These are phyloP conservation scores for Aaosphaeria pasadenensis DNA, from an alignment of 2,329 filamentous ascomycete species.

Conservation along the genomic window DNA sequence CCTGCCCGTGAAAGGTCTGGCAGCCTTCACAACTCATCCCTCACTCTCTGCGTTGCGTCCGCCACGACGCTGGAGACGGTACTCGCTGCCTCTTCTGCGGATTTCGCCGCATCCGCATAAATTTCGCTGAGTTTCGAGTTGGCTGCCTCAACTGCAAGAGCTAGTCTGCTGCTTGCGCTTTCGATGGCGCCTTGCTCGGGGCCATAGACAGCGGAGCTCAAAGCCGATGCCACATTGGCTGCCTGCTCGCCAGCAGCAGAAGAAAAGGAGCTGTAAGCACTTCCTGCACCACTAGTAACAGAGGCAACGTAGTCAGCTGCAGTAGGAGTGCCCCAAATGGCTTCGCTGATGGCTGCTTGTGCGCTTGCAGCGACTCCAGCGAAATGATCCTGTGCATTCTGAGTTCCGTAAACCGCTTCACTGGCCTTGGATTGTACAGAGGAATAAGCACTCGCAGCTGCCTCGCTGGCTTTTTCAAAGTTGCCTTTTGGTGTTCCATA, in stretches of 20 bases:
- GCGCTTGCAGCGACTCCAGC: slow-evolving; percentile 55
- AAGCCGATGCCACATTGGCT: slow-evolving; percentile 26
- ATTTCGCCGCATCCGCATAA: slow-evolving; percentile 34
- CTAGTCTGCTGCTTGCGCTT: slow-evolving; percentile 41
- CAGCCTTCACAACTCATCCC: slow-evolving; percentile 50
- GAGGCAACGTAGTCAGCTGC: slow-evolving; percentile 43
- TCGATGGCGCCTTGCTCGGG: slow-evolving; percentile 46
- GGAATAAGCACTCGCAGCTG: slow-evolving; percentile 52
- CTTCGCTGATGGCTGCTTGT: slow-evolving; percentile 53
- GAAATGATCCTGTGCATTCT: slow-evolving; percentile 53
- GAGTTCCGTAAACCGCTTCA: slow-evolving; percentile 55
- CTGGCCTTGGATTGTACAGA: slow-evolving; percentile 50
- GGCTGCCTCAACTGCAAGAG: slow-evolving; percentile 43
- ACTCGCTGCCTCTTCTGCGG: slow-evolving; percentile 47
- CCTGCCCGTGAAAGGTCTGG: neutral
- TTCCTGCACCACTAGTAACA: slow-evolving; percentile 43
- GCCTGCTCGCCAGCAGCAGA: slow-evolving; percentile 45
- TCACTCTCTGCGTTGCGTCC: slow-evolving; percentile 44
- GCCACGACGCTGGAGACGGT: slow-evolving; percentile 36
- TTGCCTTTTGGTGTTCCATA: slow-evolving; percentile 56
- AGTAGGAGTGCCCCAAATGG: slow-evolving; percentile 57
- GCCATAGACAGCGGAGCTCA: slow-evolving; percentile 48
- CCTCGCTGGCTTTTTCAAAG: slow-evolving; percentile 53
- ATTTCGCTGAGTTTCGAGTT: slow-evolving; percentile 41
- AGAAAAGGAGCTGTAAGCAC: slow-evolving; percentile 45